Evolutionary conservation across 176 grass and related monocot species (phyloP).

Genomic region (Aegilops sharonensis): DNA sequence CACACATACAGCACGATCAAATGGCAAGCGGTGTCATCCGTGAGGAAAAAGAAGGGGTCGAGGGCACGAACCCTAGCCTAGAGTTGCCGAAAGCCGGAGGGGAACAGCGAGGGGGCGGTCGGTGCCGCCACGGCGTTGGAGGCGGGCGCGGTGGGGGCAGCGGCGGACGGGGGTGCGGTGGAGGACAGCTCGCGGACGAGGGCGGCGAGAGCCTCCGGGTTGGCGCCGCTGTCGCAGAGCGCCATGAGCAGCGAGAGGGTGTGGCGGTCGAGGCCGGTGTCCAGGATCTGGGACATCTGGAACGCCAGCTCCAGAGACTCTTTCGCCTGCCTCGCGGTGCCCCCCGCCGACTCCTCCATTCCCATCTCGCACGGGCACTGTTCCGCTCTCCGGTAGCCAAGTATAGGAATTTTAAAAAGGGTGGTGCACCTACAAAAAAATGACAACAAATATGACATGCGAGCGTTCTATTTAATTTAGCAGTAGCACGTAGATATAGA

Average conservation of each 20-base stretch:
- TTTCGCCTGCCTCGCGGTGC: conserved; percentile 58
- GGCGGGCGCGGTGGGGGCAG: not conserved
- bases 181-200: conserved; percentile 75
- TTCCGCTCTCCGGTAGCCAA: not conserved
- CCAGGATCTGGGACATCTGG: conserved; percentile 77
- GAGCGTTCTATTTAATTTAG: too few species aligned
- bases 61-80: conserved; percentile 55
- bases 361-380: conserved; percentile 21
- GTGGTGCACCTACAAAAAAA: not conserved
- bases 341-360: not conserved
- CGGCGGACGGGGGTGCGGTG: conserved; percentile 4
- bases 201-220: conserved; percentile 77
- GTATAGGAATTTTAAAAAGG: not conserved
- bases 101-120: conserved; percentile 29
- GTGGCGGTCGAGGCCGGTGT: conserved; percentile 67
- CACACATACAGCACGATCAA: not conserved
- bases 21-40: not conserved
- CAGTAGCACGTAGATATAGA: too few species aligned
- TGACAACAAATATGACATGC: not conserved
- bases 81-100: conserved; percentile 35
- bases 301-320: conserved; percentile 76
- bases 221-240: conserved; percentile 75
- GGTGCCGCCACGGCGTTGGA: not conserved
- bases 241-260: conserved; percentile 84
- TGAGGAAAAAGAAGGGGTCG: not conserved